phyloP scores from a whole-genome alignment of 352 stramenopile genomes.

The Pythium vanterpoolii region DNA sequence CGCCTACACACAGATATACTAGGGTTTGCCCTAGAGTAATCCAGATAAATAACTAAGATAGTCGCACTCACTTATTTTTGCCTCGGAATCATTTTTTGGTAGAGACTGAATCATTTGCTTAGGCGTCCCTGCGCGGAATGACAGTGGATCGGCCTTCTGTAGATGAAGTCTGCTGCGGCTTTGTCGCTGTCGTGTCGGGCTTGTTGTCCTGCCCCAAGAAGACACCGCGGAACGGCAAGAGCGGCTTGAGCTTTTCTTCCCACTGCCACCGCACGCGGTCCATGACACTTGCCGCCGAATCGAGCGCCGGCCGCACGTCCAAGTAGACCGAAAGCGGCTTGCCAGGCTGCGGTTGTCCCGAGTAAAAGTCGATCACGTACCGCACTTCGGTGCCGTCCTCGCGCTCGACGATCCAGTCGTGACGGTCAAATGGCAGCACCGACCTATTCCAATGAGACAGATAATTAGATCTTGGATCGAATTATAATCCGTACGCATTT shows the following conservation, averaged over 20 bases:
- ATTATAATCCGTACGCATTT: constrained; percentile 15
- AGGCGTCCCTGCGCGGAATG: constrained; percentile 22
- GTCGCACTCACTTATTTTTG: background rate
- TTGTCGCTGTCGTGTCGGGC: background rate
- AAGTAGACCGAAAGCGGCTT: constrained; percentile 92
- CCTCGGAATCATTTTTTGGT: background rate
- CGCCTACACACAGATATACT: background rate
- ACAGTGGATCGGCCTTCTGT: constrained; percentile 30
- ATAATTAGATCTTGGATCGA: background rate
- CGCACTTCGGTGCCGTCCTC: constrained; percentile 87
- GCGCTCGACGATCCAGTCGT: constrained; percentile 97
- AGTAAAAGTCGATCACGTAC: constrained; percentile 99
- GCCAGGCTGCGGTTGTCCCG: constrained; percentile 83
- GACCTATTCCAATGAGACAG: constrained; percentile 35
- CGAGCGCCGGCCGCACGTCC: constrained; percentile 95
- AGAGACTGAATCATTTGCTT: background rate
- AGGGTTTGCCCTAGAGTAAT: too few relatives aligned
- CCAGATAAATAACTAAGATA: background rate
- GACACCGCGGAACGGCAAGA: constrained; percentile 66
- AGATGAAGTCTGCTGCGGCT: constrained; percentile 7
- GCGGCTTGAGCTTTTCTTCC: constrained; percentile 62
- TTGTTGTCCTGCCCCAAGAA: constrained; percentile 30
- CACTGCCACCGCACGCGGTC: constrained; percentile 82
- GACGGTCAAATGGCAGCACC: constrained; percentile 96
- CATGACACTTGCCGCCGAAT: constrained; percentile 81